Conservation (phyloP, 140 eudicot species). For the Erigeron philadelphicus region DNA sequence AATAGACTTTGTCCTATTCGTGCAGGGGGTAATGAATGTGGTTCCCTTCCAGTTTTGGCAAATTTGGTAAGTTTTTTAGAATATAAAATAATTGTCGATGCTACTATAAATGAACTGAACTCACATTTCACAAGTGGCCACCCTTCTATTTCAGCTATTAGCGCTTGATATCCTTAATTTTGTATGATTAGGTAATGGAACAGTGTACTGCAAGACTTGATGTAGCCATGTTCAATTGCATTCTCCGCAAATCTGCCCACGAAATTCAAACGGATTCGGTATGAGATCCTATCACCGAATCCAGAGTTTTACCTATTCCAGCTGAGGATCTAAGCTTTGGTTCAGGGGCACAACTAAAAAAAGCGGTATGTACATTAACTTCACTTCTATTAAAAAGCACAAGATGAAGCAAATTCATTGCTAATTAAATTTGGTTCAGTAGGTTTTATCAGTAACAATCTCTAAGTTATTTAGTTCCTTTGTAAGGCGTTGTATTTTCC, state of each 20-base stretch:
- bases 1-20: slow-evolving; percentile 88
- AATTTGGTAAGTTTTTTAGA: slow-evolving; percentile 40
- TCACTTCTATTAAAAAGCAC: background rate
- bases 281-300: slow-evolving; percentile 60
- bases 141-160: background rate
- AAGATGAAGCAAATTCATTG: slow-evolving; percentile 3
- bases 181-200: slow-evolving; percentile 66
- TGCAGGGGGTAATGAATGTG: slow-evolving; percentile 69
- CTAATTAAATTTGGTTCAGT: slow-evolving; percentile 3
- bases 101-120: slow-evolving; percentile 10
- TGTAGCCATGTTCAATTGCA: slow-evolving; percentile 87
- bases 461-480: slow-evolving; percentile 6
- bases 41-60: slow-evolving; percentile 72
- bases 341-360: slow-evolving; percentile 90
- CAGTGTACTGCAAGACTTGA: slow-evolving; percentile 80
- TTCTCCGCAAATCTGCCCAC: slow-evolving; percentile 63
- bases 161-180: background rate
- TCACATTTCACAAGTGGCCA: background rate
- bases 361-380: slow-evolving; percentile 48
- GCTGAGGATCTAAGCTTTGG: slow-evolving; percentile 88
- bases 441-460: background rate
- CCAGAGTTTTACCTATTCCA: slow-evolving; percentile 76
- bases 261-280: slow-evolving; percentile 62
- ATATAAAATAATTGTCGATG: slow-evolving; percentile 13
- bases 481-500: slow-evolving; percentile 81